A percentile compares a stretch with the other conserved stretches of the same genome.
These are phyloP conservation scores for Cynara cardunculus DNA, from an alignment of 129 eudicot genomes.

Conservation along the genomic window DNA sequence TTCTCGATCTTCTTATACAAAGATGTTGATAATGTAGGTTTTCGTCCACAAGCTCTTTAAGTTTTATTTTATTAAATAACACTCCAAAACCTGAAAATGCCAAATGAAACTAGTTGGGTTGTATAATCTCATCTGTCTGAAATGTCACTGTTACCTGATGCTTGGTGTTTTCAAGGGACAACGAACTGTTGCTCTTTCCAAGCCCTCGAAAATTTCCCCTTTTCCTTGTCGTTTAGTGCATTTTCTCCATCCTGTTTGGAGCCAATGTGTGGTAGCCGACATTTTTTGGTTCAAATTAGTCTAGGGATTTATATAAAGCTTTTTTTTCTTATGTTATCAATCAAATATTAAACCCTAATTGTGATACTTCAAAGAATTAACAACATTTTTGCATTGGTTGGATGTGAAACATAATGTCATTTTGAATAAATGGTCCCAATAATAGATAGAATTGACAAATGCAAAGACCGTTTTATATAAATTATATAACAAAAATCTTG, in stretches of 20 bases:
- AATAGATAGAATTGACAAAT: background rate
- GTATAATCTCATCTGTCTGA: background rate
- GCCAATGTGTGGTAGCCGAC: background rate
- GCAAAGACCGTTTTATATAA: background rate
- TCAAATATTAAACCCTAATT: background rate
- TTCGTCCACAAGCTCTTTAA: background rate
- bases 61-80: background rate
- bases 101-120: background rate
- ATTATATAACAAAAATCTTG: background rate
- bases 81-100: background rate
- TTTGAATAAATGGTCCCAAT: background rate
- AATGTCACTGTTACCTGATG: background rate
- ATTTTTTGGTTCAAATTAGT: background rate
- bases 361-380: background rate
- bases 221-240: background rate
- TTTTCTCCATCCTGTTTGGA: background rate
- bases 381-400: background rate
- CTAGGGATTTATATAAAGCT: background rate
- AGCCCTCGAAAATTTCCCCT: background rate
- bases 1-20: background rate
- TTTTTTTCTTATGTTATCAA: no score
- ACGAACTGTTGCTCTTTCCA: background rate
- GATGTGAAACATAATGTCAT: background rate
- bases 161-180: background rate
- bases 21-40: background rate